phyloP scores from a whole-genome alignment of 805 yeast species.

The Saturnispora diversa region DNA sequence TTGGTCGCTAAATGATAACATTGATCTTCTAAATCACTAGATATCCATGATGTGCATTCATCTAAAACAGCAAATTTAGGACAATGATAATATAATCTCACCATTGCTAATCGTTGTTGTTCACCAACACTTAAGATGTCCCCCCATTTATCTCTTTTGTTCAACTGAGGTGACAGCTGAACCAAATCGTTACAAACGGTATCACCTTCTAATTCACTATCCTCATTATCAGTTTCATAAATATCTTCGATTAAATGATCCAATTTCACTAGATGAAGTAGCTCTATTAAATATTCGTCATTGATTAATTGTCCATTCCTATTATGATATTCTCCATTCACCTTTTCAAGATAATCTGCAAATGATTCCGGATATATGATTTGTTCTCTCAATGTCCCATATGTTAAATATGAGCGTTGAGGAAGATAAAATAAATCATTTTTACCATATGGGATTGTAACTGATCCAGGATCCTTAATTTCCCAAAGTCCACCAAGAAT shows the following conservation, averaged over 20 bases:
- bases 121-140: slow-evolving; percentile 86
- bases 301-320: slow-evolving; percentile 26
- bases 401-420: slow-evolving; percentile 80
- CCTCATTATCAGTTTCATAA: slow-evolving; percentile 17
- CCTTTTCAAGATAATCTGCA: slow-evolving; percentile 40
- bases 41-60: slow-evolving; percentile 92
- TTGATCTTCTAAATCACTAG: slow-evolving; percentile 82
- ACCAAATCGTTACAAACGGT: slow-evolving; percentile 7
- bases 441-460: slow-evolving; percentile 56
- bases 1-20: slow-evolving; percentile 78
- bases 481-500: slow-evolving; percentile 94
- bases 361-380: slow-evolving; percentile 78
- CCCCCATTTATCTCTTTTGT: slow-evolving; percentile 70
- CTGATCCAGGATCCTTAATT: slow-evolving; percentile 44
- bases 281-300: slow-evolving; percentile 43
- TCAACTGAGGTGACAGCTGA: slow-evolving; percentile 42
- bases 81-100: slow-evolving; percentile 79
- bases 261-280: slow-evolving; percentile 50
- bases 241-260: slow-evolving; percentile 44
- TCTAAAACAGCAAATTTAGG: slow-evolving; percentile 93
- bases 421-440: slow-evolving; percentile 81
- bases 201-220: slow-evolving; percentile 13
- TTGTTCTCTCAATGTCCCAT: slow-evolving; percentile 77
- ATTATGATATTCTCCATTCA: slow-evolving; percentile 25
- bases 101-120: slow-evolving; percentile 90